Percentiles rank a stretch among this genome's conserved stretches.
Conservation (phyloP, 2,329 filamentous ascomycete species). For the Furcasterigmium sp. region DNA sequence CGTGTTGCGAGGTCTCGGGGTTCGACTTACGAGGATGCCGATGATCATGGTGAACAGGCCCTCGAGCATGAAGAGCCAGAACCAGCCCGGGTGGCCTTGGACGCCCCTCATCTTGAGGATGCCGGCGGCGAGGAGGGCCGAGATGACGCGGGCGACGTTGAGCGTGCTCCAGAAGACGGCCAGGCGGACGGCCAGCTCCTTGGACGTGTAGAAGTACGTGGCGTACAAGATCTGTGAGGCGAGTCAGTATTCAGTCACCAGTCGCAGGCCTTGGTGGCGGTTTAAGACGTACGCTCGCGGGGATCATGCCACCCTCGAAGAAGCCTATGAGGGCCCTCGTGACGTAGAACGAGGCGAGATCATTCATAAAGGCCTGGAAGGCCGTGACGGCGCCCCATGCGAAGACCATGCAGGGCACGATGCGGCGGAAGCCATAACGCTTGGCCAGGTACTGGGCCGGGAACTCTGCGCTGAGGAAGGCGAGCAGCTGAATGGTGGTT, state of each 20-base stretch:
- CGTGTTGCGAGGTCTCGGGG: no score
- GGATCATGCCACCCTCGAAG: conserved; percentile 53
- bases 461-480: conserved; percentile 50
- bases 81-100: conserved; percentile 45
- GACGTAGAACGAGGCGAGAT: conserved; percentile 40
- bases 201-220: conserved; percentile 67
- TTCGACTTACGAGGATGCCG: conserved; percentile 31
- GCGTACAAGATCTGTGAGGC: conserved; percentile 63
- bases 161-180: conserved; percentile 62
- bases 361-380: conserved; percentile 46
- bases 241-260: no score
- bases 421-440: conserved; percentile 49
- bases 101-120: conserved; percentile 46
- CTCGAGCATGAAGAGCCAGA: conserved; percentile 44
- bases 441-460: conserved; percentile 55
- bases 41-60: conserved; percentile 44
- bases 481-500: conserved; percentile 49
- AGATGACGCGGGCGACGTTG: conserved; percentile 36
- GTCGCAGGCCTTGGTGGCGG: no score
- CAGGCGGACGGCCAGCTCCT: conserved; percentile 61
- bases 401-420: conserved; percentile 49
- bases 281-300: conserved; percentile 37
- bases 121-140: conserved; percentile 40
- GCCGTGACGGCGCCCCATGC: conserved; percentile 35
- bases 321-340: conserved; percentile 48